Base-by-base conservation (phyloP, 1,284 basidiomycete species). In the Apiotrichum porosum region DNA sequence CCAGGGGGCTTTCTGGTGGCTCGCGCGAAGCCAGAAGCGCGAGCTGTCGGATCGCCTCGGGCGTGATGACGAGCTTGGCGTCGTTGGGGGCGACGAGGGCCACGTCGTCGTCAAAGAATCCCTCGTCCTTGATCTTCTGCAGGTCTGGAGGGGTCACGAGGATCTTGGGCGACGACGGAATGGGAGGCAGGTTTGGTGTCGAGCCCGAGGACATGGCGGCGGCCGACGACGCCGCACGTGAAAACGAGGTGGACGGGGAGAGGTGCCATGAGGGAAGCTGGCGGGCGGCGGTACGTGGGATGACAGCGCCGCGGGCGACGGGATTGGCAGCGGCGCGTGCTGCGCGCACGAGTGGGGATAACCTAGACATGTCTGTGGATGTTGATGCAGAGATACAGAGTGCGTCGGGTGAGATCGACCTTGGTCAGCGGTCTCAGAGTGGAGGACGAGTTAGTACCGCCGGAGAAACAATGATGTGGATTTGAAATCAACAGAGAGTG, bases 11-110 rank as follows among this genome's bases (percentile, higher is more conserved):
- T 28, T 65, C 65, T 30, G 58, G 47, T 6, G 69, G 63, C 49
- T 79, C 77, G 30, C 66, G 51, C 22, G 72, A 50, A 14, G 68
- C 65, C 26, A 75, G 72, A 35, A 48, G 52, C 15, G 51, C 54
- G 21, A 75, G 56, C 71, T 73, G 74, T 67, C 58, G 52, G 3
- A 70, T 45, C 15, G 72, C 71, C 32, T 66, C 63, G 9, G 63
- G 65, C 0, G 71, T 72, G 18, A 74, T 61, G 32, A 52, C 49
- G 15, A 74, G 37, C 33, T 37, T 50, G 0, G 71, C 72, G 43
- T 72, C 56, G 13, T 56, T 49, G 3, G 37, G 36, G 6, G 63
- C 59, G 14, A 74, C 42, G n/a, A 74, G 57, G 38, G 60, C 38
- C 8, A 63, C 58, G 52, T 70, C 65, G 28, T 72, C 70, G 24